Percentiles rank a stretch among this genome's conserved stretches.
Evolutionary conservation across 257 asterid genomes (phyloP).

Genomic region (Solanum arcanum): DNA sequence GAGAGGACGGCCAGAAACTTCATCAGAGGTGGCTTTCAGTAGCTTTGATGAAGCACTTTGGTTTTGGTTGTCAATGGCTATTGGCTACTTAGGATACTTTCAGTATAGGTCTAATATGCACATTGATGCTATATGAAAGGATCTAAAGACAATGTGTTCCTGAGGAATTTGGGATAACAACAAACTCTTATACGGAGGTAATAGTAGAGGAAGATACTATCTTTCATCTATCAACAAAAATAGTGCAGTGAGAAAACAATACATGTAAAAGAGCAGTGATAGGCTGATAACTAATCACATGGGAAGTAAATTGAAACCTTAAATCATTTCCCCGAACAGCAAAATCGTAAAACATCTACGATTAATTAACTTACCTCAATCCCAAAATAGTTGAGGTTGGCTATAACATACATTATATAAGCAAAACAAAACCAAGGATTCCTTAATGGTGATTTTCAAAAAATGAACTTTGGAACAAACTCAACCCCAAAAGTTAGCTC

Average conservation of each 20-base stretch:
- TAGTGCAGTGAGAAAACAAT: neutral
- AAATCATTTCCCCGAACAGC: neutral
- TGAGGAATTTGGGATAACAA: neutral
- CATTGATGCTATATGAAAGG: neutral
- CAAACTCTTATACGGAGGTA: neutral
- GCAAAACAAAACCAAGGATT: neutral
- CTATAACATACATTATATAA: neutral
- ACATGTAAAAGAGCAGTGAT: neutral
- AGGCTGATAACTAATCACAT: neutral
- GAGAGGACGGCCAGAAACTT: neutral
- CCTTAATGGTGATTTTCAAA: neutral
- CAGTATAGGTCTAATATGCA: neutral
- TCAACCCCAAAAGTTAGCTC: neutral
- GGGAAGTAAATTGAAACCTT: neutral
- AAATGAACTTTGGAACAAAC: neutral
- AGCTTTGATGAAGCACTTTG: neutral
- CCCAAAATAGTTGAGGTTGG: neutral
- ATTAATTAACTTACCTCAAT: neutral
- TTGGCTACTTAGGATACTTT: neutral
- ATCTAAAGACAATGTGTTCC: neutral
- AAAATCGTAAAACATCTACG: neutral
- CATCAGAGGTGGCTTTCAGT: neutral
- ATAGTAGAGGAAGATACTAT: neutral
- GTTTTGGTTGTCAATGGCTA: neutral
- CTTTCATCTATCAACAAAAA: neutral